Percentiles rank a stretch among this genome's conserved stretches.
Conservation (phyloP, 768 basidiomycete species). For the Mycena belliarum region DNA sequence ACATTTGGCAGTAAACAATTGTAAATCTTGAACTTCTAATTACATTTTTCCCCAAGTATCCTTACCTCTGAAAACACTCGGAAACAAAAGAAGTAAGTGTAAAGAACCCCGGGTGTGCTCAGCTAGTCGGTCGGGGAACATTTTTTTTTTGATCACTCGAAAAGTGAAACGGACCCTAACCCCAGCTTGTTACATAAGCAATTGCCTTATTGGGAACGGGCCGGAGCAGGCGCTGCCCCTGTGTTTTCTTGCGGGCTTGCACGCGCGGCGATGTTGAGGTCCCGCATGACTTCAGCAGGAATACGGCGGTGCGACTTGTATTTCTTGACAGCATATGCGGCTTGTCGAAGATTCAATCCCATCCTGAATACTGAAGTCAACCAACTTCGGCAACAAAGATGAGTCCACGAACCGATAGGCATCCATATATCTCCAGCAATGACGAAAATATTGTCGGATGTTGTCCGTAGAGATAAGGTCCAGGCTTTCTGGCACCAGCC, state of each 20-base stretch:
- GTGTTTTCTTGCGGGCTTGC: not conserved
- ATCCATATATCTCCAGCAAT: slow-evolving; percentile 9
- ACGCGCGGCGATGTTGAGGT: not conserved
- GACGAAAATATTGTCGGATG: slow-evolving; percentile 4
- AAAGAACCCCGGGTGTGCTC: not conserved
- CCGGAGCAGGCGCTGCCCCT: no score
- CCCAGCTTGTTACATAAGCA: not conserved
- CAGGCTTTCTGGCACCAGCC: not conserved
- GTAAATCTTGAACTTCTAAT: not conserved
- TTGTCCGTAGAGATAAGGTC: not conserved
- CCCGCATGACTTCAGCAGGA: not conserved
- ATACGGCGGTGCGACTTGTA: slow-evolving; percentile 1
- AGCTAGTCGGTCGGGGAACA: not conserved
- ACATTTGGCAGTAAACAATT: not conserved
- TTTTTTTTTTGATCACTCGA: not conserved
- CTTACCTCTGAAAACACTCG: not conserved
- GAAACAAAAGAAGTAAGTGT: not conserved
- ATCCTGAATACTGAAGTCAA: not conserved
- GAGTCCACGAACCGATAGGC: slow-evolving; percentile 1
- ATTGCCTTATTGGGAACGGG: slow-evolving; percentile 1
- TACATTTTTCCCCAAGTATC: not conserved
- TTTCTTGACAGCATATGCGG: slow-evolving; percentile 3
- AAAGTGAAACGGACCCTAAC: slow-evolving; percentile 4
- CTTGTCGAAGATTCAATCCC: slow-evolving; percentile 2
- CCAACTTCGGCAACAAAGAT: not conserved